Evolutionary conservation across 169 alveolate genomes (phyloP).

Genomic region (Toxoplasma gondii): DNA sequence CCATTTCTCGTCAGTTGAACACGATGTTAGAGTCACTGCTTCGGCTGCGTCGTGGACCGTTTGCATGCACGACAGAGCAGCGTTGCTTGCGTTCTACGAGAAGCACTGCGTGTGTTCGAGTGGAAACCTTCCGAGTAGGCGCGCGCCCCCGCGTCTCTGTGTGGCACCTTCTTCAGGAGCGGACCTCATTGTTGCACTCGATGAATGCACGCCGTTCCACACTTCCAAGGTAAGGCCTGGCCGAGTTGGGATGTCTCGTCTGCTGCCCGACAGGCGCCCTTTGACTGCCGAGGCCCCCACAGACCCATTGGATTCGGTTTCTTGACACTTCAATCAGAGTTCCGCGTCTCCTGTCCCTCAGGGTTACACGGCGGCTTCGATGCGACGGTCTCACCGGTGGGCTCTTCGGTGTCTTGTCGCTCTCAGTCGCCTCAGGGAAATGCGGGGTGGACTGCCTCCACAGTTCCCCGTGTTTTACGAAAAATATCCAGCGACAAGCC

Average conservation of each 20-base stretch:
- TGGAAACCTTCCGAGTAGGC: background rate
- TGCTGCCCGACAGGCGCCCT: background rate
- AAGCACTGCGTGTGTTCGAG: no score
- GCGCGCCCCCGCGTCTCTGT: background rate
- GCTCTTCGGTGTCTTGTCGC: slow-evolving; percentile 26
- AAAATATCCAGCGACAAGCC: background rate
- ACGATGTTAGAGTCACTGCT: background rate
- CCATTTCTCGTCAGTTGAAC: background rate
- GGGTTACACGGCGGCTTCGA: slow-evolving; percentile 47
- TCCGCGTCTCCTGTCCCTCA: slow-evolving; percentile 19
- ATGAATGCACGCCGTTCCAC: slow-evolving; percentile 56
- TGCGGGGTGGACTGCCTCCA: background rate
- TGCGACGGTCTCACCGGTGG: slow-evolving; percentile 58
- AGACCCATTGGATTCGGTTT: background rate
- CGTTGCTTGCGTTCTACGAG: no score
- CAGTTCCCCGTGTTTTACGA: background rate
- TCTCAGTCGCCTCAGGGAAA: background rate
- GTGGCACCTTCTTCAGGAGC: slow-evolving; percentile 41
- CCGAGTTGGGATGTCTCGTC: background rate
- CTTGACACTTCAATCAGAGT: background rate
- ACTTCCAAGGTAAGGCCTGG: slow-evolving; percentile 6
- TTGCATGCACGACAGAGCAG: no score
- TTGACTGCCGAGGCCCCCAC: background rate
- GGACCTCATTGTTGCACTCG: slow-evolving; percentile 50
- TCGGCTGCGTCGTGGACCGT: background rate